Evolutionary conservation across 176 grass and related monocot species (phyloP).

Genomic region (Juncus inflexus): DNA sequence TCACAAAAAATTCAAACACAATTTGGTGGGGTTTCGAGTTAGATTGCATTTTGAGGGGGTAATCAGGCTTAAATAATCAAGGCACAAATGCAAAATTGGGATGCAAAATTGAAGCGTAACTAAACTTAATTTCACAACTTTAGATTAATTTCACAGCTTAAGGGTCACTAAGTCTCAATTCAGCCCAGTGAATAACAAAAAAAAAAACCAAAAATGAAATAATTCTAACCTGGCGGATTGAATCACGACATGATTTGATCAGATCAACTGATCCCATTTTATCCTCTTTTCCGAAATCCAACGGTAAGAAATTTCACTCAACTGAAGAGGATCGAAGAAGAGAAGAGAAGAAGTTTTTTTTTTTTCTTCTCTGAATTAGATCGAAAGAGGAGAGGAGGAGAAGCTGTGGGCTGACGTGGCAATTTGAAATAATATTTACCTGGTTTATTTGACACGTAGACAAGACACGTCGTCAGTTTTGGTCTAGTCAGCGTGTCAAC

Average conservation of each 20-base stretch:
- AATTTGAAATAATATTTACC: too few species aligned
- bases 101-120: background rate
- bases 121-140: background rate
- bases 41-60: background rate
- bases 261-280: conserved; percentile 79
- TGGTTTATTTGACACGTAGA: too few species aligned
- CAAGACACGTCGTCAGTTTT: too few species aligned
- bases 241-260: conserved; percentile 64
- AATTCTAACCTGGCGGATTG: conserved; percentile 62
- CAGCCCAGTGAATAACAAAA: background rate
- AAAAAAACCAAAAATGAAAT: background rate
- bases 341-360: background rate
- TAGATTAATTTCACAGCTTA: background rate
- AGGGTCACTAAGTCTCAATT: background rate
- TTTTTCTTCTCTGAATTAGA: too few species aligned
- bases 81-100: background rate
- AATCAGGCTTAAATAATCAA: background rate
- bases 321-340: background rate
- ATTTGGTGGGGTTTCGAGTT: background rate
- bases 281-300: background rate
- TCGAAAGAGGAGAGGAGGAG: too few species aligned
- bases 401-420: too few species aligned
- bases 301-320: background rate
- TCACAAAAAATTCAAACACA: conserved; percentile 1
- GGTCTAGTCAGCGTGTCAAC: too few species aligned